Conservation (phyloP, 192 early-diverging fungal species). For the Coemansia sp. region DNA sequence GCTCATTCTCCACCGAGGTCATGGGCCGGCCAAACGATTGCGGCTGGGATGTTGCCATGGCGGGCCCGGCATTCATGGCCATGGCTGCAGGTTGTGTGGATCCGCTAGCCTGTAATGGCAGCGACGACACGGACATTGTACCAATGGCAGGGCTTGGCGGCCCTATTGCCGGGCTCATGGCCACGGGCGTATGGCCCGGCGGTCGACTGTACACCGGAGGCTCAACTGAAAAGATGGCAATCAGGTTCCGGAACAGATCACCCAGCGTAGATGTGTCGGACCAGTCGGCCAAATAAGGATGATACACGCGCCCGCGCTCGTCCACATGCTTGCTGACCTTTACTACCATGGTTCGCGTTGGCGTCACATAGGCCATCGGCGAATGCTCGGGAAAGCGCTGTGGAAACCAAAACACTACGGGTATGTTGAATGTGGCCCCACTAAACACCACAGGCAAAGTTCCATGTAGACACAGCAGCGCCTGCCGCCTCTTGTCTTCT, state of each 20-base stretch:
- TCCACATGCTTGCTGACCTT: constrained; percentile 81
- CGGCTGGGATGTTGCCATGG: constrained; percentile 1
- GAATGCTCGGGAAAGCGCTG: constrained; percentile 72
- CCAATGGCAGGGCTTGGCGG: constrained; percentile 7
- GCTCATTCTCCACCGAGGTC: constrained; percentile 12
- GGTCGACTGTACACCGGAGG: constrained; percentile 45
- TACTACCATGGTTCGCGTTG: constrained; percentile 84
- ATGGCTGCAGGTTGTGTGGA: no score
- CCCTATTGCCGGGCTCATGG: constrained; percentile 1
- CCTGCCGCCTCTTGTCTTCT: constrained; percentile 42
- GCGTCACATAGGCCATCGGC: constrained; percentile 81
- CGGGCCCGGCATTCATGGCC: neutral
- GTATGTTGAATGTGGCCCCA: constrained; percentile 83
- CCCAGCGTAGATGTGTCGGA: constrained; percentile 18
- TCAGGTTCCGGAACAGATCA: constrained; percentile 25
- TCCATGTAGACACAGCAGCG: constrained; percentile 79
- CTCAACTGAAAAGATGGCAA: constrained; percentile 45
- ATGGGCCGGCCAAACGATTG: constrained; percentile 24
- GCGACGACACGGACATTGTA: constrained; percentile 21
- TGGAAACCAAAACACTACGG: constrained; percentile 84
- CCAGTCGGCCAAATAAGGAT: constrained; percentile 82
- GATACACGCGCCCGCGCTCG: constrained; percentile 71
- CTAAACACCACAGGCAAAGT: constrained; percentile 84
- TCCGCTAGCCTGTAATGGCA: no score
- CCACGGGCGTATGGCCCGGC: constrained; percentile 16